Evolutionary conservation across 352 stramenopile genomes (phyloP), one percentile per base, ranked within the genome.

Genomic region (Phytophthora pinifolia): DNA sequence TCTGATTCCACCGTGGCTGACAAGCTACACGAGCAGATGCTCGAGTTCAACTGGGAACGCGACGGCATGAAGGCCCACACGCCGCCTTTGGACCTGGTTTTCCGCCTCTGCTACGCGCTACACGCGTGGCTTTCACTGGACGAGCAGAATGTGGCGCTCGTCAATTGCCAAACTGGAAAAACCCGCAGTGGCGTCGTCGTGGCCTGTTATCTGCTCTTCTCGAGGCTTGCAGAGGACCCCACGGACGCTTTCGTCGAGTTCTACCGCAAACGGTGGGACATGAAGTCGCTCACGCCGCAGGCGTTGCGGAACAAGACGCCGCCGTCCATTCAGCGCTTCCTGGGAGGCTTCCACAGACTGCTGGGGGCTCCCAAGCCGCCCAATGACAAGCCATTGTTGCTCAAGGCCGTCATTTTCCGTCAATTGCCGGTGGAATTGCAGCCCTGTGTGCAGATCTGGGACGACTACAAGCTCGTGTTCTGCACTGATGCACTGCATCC

Each of bases 111-210:
- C 66, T 98, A 98, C 60, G 78, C 85, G 10, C 78, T 98, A 31
- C 82, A 95, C 65, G 87, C 92, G n/a, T 98, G 93, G 74, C 62
- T 98, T 4, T 79, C 83, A 10, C 62, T 97, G 4, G 79, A 96
- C 39, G 35, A 76, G 1, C 56, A 72, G 20, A 89, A 97, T 37
- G 74, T 98, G 6, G 87, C 85, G 9, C 65, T 96, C 10, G 55
- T 98, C 10, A 92, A 96, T 55, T 98, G 93, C 63, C 67, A 82
- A 47, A 96, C 96, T 25, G 95, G 95, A 6, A 98, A 98, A 66
- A 98, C 92, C 17, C 78, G 91, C 22, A 98, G 84, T 17, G 92
- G 89, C 6, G 89, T 98, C 49, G 84, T 97, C 0, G 74, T 96
- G 14, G 96, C 94, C 9, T 97, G 91, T 49, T 98, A 98, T 55